phyloP scores from a whole-genome alignment of 2,329 filamentous ascomycete species.

The Mycosphaerelloides madeirae region DNA sequence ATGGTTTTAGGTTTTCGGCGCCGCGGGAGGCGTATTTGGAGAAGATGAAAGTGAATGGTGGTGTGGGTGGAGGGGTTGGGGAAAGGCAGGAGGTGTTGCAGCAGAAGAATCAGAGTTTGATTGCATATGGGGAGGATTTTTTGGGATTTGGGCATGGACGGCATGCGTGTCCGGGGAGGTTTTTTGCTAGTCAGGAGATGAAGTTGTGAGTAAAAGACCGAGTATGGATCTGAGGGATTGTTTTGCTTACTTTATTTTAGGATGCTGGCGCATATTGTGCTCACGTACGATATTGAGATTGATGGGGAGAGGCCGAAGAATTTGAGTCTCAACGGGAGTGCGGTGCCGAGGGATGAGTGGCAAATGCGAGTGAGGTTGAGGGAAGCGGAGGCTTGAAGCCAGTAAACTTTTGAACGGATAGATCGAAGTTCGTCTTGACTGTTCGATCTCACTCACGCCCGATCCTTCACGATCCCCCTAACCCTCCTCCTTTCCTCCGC shows the following conservation, averaged over 20 bases:
- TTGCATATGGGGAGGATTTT: slow-evolving; percentile 1
- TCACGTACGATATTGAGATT: slow-evolving; percentile 37
- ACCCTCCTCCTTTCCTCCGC: slow-evolving; percentile 70
- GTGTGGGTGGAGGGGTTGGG: neutral
- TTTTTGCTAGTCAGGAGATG: slow-evolving; percentile 41
- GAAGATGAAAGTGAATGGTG: slow-evolving; percentile 4
- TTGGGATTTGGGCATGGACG: slow-evolving; percentile 4
- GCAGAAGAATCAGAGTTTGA: slow-evolving; percentile 5
- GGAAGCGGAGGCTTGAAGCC: too few relatives aligned
- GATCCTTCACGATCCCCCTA: slow-evolving; percentile 44
- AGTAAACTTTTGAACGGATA: too few relatives aligned
- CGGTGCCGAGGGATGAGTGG: too few relatives aligned
- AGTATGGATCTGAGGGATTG: too few relatives aligned
- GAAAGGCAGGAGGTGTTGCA: slow-evolving; percentile 2
- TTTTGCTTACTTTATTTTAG: slow-evolving; percentile 44
- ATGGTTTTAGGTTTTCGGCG: slow-evolving; percentile 1
- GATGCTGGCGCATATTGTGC: slow-evolving; percentile 39
- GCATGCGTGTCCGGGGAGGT: slow-evolving; percentile 34
- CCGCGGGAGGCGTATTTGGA: slow-evolving; percentile 3
- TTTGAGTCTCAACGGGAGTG: slow-evolving; percentile 11
- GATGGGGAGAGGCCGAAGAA: slow-evolving; percentile 14
- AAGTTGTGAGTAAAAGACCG: too few relatives aligned
- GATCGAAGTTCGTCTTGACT: too few relatives aligned
- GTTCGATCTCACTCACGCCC: too few relatives aligned
- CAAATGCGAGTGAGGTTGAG: too few relatives aligned